Evolutionary conservation across 179 eudicot species (phyloP).

Genomic region (Camellia oleifera): DNA sequence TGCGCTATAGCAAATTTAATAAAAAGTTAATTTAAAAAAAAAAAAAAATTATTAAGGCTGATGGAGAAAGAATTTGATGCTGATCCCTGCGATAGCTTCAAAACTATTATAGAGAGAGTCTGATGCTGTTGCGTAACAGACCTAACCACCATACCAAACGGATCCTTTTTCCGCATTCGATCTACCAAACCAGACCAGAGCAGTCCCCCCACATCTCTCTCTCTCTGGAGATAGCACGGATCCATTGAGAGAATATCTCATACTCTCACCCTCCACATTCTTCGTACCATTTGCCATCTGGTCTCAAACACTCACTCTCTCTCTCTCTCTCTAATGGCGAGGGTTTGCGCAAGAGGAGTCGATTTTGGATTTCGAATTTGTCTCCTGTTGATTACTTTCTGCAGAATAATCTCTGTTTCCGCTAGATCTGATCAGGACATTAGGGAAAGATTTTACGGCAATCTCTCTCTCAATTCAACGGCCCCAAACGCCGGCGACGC

Average conservation of each 20-base stretch:
- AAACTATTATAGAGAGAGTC: no score
- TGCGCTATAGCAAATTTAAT: no score
- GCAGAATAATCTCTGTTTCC: constrained; percentile 23
- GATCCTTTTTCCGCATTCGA: not conserved
- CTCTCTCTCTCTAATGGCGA: constrained; percentile 18
- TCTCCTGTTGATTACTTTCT: constrained; percentile 20
- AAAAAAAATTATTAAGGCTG: no score
- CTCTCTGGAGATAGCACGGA: not conserved
- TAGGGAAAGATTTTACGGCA: constrained; percentile 77
- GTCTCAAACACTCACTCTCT: not conserved
- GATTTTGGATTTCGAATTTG: constrained; percentile 24
- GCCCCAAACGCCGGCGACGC: constrained; percentile 54
- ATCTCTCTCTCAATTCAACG: constrained; percentile 54
- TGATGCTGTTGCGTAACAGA: no score
- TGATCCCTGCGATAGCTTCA: no score
- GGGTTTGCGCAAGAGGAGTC: constrained; percentile 29
- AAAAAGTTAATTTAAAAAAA: no score
- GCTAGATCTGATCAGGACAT: constrained; percentile 82
- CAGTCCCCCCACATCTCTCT: no score
- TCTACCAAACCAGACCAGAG: not conserved
- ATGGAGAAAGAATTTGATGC: no score
- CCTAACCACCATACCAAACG: not conserved
- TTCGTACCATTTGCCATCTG: not conserved
- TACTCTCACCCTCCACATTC: not conserved
- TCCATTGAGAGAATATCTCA: not conserved